Conservation (phyloP, 306 rosid species). For the Quercus variabilis region DNA sequence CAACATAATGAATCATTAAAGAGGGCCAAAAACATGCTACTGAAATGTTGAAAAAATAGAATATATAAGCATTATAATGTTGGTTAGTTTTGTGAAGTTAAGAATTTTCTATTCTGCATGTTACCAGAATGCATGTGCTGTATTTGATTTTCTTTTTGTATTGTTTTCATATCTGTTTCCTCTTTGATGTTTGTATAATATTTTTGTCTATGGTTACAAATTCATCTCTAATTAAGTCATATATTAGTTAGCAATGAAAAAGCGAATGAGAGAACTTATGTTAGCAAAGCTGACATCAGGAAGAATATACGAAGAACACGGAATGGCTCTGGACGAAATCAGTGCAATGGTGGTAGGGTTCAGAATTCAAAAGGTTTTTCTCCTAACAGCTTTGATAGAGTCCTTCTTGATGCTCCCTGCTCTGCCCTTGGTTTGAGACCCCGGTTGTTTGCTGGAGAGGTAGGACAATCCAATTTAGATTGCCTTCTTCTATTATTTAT, state of each 20-base stretch:
- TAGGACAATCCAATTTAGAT: conserved; percentile 26
- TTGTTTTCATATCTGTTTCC: conserved; percentile 6
- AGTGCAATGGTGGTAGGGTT: conserved; percentile 62
- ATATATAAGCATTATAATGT: background rate
- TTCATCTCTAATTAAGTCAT: conserved; percentile 25
- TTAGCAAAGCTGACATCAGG: conserved; percentile 69
- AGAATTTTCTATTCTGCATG: conserved; percentile 7
- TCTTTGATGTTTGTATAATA: conserved; percentile 9
- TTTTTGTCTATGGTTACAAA: conserved; percentile 14
- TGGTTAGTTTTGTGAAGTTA: conserved; percentile 1
- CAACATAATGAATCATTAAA: background rate
- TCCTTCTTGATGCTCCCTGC: conserved; percentile 97
- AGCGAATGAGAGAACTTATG: conserved; percentile 46
- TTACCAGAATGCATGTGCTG: background rate
- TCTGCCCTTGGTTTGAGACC: conserved; percentile 98
- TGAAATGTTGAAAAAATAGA: background rate
- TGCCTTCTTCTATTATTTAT: background rate
- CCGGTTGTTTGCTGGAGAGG: conserved; percentile 86
- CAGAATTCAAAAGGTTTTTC: conserved; percentile 80
- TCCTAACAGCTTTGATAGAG: conserved; percentile 88
- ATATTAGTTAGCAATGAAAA: conserved; percentile 44
- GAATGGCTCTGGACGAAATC: conserved; percentile 93
- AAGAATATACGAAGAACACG: conserved; percentile 59
- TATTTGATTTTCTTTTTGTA: conserved; percentile 12
- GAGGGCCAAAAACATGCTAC: background rate